Conservation (phyloP, 1,284 basidiomycete genomes). For the Ceratobasidium sp. region DNA sequence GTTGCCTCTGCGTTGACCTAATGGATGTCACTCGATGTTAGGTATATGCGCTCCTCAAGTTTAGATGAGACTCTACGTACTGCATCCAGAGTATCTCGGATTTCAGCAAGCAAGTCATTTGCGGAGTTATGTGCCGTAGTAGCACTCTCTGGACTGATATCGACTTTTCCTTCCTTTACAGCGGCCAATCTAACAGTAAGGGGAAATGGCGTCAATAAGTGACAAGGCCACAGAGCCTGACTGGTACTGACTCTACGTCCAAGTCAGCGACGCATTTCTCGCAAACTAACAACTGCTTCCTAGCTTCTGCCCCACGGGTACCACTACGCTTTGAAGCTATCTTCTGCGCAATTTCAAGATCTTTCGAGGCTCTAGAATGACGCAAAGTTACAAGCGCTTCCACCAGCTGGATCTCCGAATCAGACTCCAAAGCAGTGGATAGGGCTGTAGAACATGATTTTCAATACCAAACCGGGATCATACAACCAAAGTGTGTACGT, state of each 20-base stretch:
- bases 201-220: neutral
- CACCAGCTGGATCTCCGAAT: slow-evolving; percentile 49
- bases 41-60: neutral
- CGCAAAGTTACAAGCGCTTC: slow-evolving; percentile 51
- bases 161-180: slow-evolving; percentile 9
- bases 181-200: neutral
- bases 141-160: slow-evolving; percentile 49
- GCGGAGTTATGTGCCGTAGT: slow-evolving; percentile 50
- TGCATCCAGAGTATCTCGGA: slow-evolving; percentile 58
- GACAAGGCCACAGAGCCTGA: neutral
- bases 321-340: slow-evolving; percentile 69
- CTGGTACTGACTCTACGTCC: slow-evolving; percentile 51
- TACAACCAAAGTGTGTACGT: slow-evolving; percentile 40
- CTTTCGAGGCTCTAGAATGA: slow-evolving; percentile 53
- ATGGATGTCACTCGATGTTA: neutral
- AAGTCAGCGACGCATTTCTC: slow-evolving; percentile 59
- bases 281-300: slow-evolving; percentile 64
- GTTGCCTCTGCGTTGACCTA: slow-evolving; percentile 59
- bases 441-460: slow-evolving; percentile 48
- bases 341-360: slow-evolving; percentile 63
- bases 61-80: slow-evolving; percentile 49
- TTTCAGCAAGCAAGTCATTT: slow-evolving; percentile 56
- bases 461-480: neutral
- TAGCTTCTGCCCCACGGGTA: slow-evolving; percentile 67
- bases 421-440: slow-evolving; percentile 53